phyloP scores from a whole-genome alignment of 192 early-diverging fungal species.

The Gonapodya sp. region DNA sequence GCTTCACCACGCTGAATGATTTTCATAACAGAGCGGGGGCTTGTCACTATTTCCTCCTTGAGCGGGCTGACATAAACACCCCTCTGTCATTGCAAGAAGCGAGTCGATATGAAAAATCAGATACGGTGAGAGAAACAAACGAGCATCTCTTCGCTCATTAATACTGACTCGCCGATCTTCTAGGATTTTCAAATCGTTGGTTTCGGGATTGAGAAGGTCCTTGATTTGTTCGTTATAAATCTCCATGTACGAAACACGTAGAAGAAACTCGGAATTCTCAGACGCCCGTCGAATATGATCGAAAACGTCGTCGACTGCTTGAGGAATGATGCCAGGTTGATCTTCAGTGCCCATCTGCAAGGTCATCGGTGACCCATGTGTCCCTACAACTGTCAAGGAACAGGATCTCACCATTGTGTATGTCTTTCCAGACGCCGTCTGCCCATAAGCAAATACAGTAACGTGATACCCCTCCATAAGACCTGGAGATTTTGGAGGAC shows the following conservation, averaged over 20 bases:
- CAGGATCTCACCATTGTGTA: conserved; percentile 21
- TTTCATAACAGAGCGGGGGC: conserved; percentile 60
- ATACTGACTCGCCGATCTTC: conserved; percentile 47
- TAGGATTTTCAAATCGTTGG: conserved; percentile 76
- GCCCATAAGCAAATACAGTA: conserved; percentile 49
- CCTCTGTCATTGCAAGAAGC: conserved; percentile 32
- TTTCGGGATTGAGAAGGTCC: conserved; percentile 78
- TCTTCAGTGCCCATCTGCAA: conserved; percentile 51
- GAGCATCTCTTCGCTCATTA: not conserved
- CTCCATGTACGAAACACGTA: conserved; percentile 95
- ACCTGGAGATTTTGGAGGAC: not conserved
- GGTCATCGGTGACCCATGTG: not conserved
- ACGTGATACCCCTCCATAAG: conserved; percentile 11
- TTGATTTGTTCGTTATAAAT: conserved; percentile 94
- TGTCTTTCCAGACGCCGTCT: conserved; percentile 36
- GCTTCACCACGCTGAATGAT: conserved; percentile 67
- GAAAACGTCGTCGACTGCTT: conserved; percentile 69
- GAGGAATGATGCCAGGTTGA: conserved; percentile 68
- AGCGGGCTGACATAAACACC: conserved; percentile 64
- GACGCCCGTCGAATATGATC: conserved; percentile 48
- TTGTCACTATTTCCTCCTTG: conserved; percentile 65
- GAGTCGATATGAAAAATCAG: no score
- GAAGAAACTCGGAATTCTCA: conserved; percentile 66
- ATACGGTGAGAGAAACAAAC: not conserved
- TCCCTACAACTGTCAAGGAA: not conserved